Evolutionary conservation across 2,329 filamentous ascomycete species (phyloP).

Genomic region (Exserohilum turcica): DNA sequence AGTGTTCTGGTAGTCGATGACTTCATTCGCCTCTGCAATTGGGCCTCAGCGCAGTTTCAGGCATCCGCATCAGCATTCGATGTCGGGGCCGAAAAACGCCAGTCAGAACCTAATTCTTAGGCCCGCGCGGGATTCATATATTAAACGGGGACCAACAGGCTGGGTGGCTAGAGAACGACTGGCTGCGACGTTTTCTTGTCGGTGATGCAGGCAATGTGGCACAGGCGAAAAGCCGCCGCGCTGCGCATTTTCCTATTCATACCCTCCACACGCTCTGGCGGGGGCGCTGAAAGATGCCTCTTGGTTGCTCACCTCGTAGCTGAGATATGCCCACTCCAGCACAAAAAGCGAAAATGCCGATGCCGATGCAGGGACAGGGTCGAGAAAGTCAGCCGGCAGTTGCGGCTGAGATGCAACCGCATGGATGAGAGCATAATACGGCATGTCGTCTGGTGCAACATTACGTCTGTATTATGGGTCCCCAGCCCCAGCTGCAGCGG

Average conservation of each 20-base stretch:
- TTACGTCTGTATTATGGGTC: conserved; percentile 2
- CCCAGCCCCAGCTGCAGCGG: neutral
- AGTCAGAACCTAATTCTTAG: neutral
- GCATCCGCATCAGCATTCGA: neutral
- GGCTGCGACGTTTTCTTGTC: neutral
- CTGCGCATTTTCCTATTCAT: neutral
- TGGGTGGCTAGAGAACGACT: neutral
- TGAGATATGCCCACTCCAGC: neutral
- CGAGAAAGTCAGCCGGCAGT: neutral
- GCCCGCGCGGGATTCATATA: neutral
- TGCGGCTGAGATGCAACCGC: conserved; percentile 3
- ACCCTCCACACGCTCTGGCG: neutral
- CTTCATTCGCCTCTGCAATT: neutral
- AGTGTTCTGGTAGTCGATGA: no score
- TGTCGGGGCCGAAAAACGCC: neutral
- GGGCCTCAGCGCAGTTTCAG: neutral
- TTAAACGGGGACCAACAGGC: neutral
- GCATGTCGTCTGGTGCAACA: neutral
- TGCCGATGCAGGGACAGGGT: neutral
- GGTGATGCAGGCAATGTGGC: neutral
- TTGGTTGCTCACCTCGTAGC: neutral
- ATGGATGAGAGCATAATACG: conserved; percentile 11
- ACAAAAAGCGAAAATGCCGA: neutral
- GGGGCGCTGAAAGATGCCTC: neutral
- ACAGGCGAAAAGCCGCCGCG: neutral